Evolutionary conservation across 1,284 basidiomycete genomes (phyloP).

Genomic region (Phellopilus nigrolimitatus): DNA sequence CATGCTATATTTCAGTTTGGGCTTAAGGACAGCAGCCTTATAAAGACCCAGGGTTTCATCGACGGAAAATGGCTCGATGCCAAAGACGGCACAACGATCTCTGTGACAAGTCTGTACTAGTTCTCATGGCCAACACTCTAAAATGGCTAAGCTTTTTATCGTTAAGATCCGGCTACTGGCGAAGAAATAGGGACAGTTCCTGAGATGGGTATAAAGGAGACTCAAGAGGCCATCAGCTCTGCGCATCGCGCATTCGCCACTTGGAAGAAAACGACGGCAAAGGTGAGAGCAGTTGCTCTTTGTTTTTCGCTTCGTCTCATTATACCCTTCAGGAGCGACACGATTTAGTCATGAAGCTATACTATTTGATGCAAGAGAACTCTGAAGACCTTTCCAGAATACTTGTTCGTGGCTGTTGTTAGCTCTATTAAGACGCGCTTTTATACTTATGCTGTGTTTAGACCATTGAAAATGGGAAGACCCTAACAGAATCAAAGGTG

Average conservation of each 20-base stretch:
- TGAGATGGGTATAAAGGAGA: conserved; percentile 82
- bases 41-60: conserved; percentile 75
- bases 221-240: conserved; percentile 73
- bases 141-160: not conserved
- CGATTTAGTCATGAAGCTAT: conserved; percentile 74
- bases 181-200: conserved; percentile 78
- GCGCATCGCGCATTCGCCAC: conserved; percentile 73
- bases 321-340: conserved; percentile 57
- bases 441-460: conserved; percentile 27
- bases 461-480: conserved; percentile 93
- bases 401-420: conserved; percentile 47
- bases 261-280: conserved; percentile 80
- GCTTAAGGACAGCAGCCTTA: conserved; percentile 69
- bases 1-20: conserved; percentile 45
- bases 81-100: conserved; percentile 64
- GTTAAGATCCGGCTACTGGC: conserved; percentile 77
- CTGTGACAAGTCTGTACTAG: conserved; percentile 63
- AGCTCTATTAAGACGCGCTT: not conserved
- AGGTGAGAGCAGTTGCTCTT: conserved; percentile 41
- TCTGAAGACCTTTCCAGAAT: conserved; percentile 79
- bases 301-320: conserved; percentile 1
- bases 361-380: conserved; percentile 69
- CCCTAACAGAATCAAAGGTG: conserved; percentile 76
- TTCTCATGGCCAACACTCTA: conserved; percentile 1
- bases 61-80: conserved; percentile 81